Evolutionary conservation across 768 basidiomycete genomes (phyloP), one percentile per base, ranked within the genome.

Genomic region (Daedaleopsis sinensis): DNA sequence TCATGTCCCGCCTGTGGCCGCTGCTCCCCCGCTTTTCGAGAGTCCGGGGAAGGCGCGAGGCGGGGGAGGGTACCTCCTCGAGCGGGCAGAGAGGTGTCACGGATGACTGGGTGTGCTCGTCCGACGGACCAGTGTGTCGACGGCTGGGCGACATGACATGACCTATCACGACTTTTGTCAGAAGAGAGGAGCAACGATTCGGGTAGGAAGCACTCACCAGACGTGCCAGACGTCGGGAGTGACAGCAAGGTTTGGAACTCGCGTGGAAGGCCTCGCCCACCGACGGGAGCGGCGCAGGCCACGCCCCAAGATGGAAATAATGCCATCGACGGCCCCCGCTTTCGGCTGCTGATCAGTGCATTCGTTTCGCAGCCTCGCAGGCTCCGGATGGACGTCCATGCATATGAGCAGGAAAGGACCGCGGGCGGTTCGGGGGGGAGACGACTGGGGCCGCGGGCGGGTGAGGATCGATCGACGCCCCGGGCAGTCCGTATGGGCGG

Each of bases 181-280:
- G 62, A 63, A 63, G 62, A 49, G 52, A 46, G 57, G 57, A 63
- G 57, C 62, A 37, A 18, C 36, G 43, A 35, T 55, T 52, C 56
- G 49, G 37, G 50, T 13, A 44, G 58, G 52, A 54, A 62, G 56
- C 56, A 58, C 61, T 39, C 50, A 57, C 61, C 61, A 13, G 62
- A 63, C 62, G 48, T 63, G 62, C 57, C 44, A 44, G 51, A 24
- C 58, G 57, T 50, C 39, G 24, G 13, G 3, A 27, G 51, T 64
- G 62, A 64, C 62, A 64, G 62, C 42, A 50, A 64, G 47, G 47
- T 56, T 53, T 43, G 54, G 58, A 35, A 51, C 49, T 57, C 62
- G 46, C 58, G 62, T 59, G 62, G 58, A 43, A 46, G 18, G 51
- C n/a, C 23, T 47, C n/a, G 23, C 23, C 9, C 21, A 24, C 61